These are phyloP conservation scores for Penstemon newberryi DNA, from an alignment of 257 asterid genomes.

Conservation along the genomic window DNA sequence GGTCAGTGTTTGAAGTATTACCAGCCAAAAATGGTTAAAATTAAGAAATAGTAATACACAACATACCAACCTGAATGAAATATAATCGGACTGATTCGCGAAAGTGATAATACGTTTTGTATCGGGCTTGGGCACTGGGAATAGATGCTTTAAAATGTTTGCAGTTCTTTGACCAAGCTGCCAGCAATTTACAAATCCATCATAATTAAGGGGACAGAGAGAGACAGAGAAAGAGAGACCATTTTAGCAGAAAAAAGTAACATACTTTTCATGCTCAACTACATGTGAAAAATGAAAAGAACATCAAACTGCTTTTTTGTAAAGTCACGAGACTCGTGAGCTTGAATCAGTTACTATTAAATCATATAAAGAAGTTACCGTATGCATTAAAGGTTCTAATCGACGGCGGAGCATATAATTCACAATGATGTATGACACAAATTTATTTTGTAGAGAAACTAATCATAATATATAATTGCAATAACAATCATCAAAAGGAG, in stretches of 20 bases:
- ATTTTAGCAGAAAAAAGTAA: too few relatives aligned
- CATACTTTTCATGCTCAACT: not conserved
- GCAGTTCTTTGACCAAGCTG: slow-evolving; percentile 89
- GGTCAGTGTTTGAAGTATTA: not conserved
- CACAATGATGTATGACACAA: not conserved
- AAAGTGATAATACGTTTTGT: slow-evolving; percentile 82
- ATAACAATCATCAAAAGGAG: not conserved
- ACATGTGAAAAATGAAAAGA: not conserved
- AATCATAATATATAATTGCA: too few relatives aligned
- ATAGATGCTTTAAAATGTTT: slow-evolving; percentile 78
- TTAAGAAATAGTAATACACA: slow-evolving; percentile 4
- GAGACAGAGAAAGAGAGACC: too few relatives aligned
- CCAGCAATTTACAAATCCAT: slow-evolving; percentile 31
- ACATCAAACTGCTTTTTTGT: not conserved
- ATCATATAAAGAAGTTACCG: not conserved
- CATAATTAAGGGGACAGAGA: not conserved
- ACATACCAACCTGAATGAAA: slow-evolving; percentile 80
- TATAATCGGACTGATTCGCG: slow-evolving; percentile 72
- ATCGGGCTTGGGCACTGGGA: slow-evolving; percentile 95
- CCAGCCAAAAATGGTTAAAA: slow-evolving; percentile 7
- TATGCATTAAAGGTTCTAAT: not conserved
- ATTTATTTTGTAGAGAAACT: not conserved
- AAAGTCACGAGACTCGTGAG: not conserved
- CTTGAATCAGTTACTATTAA: not conserved
- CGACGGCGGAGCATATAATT: not conserved